Evolutionary conservation across 2,329 filamentous ascomycete genomes (phyloP).

Genomic region (Dothideomycetes sp.): DNA sequence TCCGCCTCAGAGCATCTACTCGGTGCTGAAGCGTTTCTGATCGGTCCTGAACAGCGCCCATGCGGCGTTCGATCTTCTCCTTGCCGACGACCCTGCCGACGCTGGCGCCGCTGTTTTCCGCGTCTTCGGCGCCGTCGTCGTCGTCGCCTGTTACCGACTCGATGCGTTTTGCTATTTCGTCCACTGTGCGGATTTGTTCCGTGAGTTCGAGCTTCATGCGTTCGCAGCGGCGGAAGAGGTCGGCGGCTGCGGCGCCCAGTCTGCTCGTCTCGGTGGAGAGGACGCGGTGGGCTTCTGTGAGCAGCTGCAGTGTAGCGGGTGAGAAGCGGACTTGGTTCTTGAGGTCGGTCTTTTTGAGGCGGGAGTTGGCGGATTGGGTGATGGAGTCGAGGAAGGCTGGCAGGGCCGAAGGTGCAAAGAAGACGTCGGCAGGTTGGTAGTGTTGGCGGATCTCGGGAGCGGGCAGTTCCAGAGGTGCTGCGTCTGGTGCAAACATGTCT

Average conservation of each 20-base stretch:
- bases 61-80: conserved; percentile 47
- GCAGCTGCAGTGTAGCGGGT: conserved; percentile 57
- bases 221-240: conserved; percentile 62
- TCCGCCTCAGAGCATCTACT: conserved; percentile 47
- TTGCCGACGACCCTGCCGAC: conserved; percentile 18
- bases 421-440: conserved; percentile 51
- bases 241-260: conserved; percentile 58
- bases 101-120: conserved; percentile 3
- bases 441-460: conserved; percentile 52
- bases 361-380: conserved; percentile 32
- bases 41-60: conserved; percentile 42
- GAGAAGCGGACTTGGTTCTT: conserved; percentile 60
- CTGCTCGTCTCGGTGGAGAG: conserved; percentile 58
- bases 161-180: conserved; percentile 54
- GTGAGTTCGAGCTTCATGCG: conserved; percentile 56
- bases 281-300: conserved; percentile 63
- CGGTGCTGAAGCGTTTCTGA: conserved; percentile 48
- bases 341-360: conserved; percentile 49
- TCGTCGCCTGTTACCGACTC: conserved; percentile 55
- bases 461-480: conserved; percentile 20
- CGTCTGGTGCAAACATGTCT: conserved; percentile 7
- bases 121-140: conserved; percentile 25
- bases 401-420: conserved; percentile 47
- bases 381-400: conserved; percentile 45
- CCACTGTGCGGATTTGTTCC: conserved; percentile 55